Conservation (phyloP, 768 basidiomycete genomes). For the Galerina marginata region DNA sequence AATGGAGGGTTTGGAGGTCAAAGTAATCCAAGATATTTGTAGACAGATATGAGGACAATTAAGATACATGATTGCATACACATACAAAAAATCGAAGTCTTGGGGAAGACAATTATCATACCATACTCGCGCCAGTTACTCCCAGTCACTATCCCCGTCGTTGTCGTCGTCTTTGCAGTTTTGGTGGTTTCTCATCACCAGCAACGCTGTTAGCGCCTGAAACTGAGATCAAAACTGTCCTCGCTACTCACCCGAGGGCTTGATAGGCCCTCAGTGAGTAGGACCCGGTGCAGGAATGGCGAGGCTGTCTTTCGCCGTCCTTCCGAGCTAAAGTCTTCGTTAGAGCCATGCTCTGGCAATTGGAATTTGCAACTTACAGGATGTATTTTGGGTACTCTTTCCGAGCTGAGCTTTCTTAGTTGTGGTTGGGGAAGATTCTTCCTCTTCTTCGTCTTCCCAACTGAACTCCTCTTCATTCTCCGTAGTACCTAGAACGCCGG, state of each 20-base stretch:
- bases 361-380: conserved; percentile 12
- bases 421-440: conserved; percentile 30
- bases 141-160: conserved; percentile 70
- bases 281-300: conserved; percentile 33
- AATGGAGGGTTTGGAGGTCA: too few species aligned
- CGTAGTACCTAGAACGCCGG: conserved; percentile 39
- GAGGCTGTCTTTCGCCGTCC: conserved; percentile 23
- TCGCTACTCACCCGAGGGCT: conserved; percentile 66
- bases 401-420: conserved; percentile 15
- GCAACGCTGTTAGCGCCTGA: conserved; percentile 58
- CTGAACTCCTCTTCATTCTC: conserved; percentile 88
- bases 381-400: background rate
- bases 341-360: background rate
- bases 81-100: too few species aligned
- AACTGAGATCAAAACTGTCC: conserved; percentile 72
- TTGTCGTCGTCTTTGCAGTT: conserved; percentile 43
- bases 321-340: conserved; percentile 13
- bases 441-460: conserved; percentile 97
- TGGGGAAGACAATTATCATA: too few species aligned
- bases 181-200: conserved; percentile 37
- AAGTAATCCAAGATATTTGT: too few species aligned
- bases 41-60: too few species aligned
- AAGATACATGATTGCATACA: too few species aligned
- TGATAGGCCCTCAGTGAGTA: conserved; percentile 37
- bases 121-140: conserved; percentile 36